phyloP scores from a whole-genome alignment of 2,329 filamentous ascomycete genomes.

The Talaromyces islandicus region DNA sequence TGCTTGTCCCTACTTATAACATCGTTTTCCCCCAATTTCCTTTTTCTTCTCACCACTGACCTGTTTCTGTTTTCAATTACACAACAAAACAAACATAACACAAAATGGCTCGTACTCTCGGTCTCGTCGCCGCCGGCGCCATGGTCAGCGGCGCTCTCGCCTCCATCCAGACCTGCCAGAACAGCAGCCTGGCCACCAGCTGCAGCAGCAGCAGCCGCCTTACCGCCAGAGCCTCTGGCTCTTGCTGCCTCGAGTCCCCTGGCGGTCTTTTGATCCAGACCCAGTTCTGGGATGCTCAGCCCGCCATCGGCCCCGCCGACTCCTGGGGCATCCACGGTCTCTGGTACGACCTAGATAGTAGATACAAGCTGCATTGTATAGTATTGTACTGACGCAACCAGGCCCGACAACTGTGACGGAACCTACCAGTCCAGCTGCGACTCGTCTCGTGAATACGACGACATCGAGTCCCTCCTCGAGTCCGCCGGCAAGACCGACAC shows the following conservation, averaged over 20 bases:
- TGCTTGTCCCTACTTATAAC: background rate
- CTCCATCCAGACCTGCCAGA: conserved; percentile 23
- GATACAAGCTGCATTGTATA: background rate
- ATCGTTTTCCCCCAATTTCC: background rate
- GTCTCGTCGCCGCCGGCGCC: conserved; percentile 5
- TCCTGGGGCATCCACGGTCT: conserved; percentile 56
- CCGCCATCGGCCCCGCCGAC: conserved; percentile 48
- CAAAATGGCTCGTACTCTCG: conserved; percentile 5
- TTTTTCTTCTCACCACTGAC: background rate
- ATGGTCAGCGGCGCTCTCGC: conserved; percentile 13
- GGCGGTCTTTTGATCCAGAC: conserved; percentile 53
- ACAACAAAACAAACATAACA: background rate
- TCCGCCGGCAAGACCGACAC: conserved; percentile 45
- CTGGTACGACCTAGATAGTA: conserved; percentile 33
- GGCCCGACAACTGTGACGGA: conserved; percentile 52
- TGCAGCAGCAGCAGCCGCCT: conserved; percentile 32
- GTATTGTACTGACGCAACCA: conserved; percentile 11
- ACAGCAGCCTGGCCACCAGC: conserved; percentile 48
- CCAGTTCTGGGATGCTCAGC: conserved; percentile 56
- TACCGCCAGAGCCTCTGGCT: conserved; percentile 28
- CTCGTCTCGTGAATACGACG: conserved; percentile 47
- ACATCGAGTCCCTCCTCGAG: conserved; percentile 52
- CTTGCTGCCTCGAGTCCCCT: conserved; percentile 56
- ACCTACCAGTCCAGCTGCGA: conserved; percentile 54
- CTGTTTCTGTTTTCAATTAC: background rate